Base-by-base conservation (phyloP, 2,329 filamentous ascomycete species). In the Ilyonectria mors-panacis region DNA sequence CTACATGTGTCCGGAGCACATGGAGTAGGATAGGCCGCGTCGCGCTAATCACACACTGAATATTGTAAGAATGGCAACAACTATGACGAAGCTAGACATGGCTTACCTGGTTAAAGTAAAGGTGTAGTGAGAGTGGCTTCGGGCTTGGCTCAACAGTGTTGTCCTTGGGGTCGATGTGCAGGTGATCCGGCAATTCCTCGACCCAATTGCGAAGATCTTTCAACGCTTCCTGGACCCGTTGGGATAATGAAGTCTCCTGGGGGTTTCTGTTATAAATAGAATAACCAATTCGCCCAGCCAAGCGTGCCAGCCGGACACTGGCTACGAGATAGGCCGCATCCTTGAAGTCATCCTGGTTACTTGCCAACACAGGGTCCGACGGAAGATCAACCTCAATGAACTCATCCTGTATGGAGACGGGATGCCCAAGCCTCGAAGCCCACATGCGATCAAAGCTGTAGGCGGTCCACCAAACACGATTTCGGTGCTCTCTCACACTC, bases 381-480 rank as follows among this genome's bases (percentile, higher is more conserved):
- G 84, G 84, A 6, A 83, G 70, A 28, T 84, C 80, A 5, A 84
- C 81, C 35, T 82, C 77, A 4, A 86, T 86, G 19, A 85, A 85
- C 39, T 84, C 80, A 57, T 87, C 85, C 13, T 81, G 79, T 6
- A 87, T 82, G 44, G 84, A 83, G 7, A 84, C 80, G 0, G 85
- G 84, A 26, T 86, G 81, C 0, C 85, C 84, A 57, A 86, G 79
- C 53, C 85, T 84, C 0, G 84, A 83, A 3, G 83, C 83, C 80
- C 82, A 85, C 78, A 86, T 82, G 2, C 85, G 80, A 63, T 85
- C 67, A 12, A 70, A 56, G 33, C 54, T 50, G n/a, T 69, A 69
- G 2, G 51, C 53, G 17, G 67, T 54, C 69, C 67, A 70, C 69
- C 63, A 69, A 6, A 70, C 48, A 0, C 69, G 58, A 23, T 56